Conservation (phyloP, 2,329 filamentous ascomycete species). For the Penicillium concentricum region DNA sequence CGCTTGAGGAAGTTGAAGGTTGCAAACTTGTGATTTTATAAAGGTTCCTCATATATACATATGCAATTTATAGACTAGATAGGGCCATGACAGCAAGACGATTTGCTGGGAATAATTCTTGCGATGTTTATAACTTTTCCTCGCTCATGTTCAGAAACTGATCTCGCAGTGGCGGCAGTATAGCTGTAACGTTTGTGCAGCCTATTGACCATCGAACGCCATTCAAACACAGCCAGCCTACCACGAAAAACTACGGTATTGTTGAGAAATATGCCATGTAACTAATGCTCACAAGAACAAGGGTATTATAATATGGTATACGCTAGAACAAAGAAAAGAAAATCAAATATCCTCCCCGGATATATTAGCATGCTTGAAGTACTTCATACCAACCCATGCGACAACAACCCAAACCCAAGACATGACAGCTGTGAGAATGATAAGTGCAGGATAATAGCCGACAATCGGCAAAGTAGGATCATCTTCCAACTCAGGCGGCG, state of each 20-base stretch:
- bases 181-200: not conserved
- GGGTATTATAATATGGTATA: constrained; percentile 1
- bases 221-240: not conserved
- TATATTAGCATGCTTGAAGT: constrained; percentile 96
- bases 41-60: not conserved
- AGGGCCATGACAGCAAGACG: not conserved
- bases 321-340: not conserved
- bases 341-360: constrained; percentile 55
- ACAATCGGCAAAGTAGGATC: constrained; percentile 93
- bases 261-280: not conserved
- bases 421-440: constrained; percentile 92
- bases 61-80: not conserved
- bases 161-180: not conserved
- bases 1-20: constrained; percentile 23
- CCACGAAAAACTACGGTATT: not conserved
- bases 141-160: not conserved
- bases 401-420: constrained; percentile 98
- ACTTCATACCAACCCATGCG: constrained; percentile 99
- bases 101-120: not conserved
- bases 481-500: constrained; percentile 90
- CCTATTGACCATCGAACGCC: not conserved
- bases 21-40: constrained; percentile 22
- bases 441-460: constrained; percentile 92
- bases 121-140: not conserved
- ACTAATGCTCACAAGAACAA: not conserved